Conservation (phyloP, 495 filamentous ascomycete species). For the Usnea hakonensis region DNA sequence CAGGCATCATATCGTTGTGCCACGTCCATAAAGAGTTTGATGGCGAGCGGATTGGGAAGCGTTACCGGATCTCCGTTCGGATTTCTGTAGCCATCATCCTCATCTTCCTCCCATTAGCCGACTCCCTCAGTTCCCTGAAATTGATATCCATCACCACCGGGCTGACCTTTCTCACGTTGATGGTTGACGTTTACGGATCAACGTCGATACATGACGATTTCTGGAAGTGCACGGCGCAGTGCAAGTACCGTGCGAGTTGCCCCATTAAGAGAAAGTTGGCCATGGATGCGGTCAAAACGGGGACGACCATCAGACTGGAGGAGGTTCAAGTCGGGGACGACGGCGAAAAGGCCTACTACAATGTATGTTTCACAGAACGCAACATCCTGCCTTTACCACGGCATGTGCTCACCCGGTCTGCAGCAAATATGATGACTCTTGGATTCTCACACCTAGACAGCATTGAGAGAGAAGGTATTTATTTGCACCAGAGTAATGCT, state of each 20-base stretch:
- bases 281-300: constrained; percentile 28
- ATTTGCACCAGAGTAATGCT: no score
- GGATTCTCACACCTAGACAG: no score
- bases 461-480: no score
- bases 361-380: background rate
- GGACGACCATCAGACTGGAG: constrained; percentile 29
- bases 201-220: constrained; percentile 40
- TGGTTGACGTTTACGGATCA: constrained; percentile 44
- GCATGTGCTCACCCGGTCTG: background rate
- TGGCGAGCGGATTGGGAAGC: constrained; percentile 40
- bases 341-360: background rate
- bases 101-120: constrained; percentile 40
- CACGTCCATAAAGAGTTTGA: constrained; percentile 38
- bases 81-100: constrained; percentile 40
- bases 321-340: constrained; percentile 28
- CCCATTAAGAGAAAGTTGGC: constrained; percentile 30
- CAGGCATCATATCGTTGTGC: constrained; percentile 34
- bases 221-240: constrained; percentile 26
- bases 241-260: constrained; percentile 34
- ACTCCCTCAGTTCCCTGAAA: constrained; percentile 39
- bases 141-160: constrained; percentile 43
- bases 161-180: constrained; percentile 38
- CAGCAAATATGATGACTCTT: background rate
- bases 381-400: background rate
- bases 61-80: constrained; percentile 39